Conservation (phyloP, 2,329 filamentous ascomycete species). For the Xylaria sp. region DNA sequence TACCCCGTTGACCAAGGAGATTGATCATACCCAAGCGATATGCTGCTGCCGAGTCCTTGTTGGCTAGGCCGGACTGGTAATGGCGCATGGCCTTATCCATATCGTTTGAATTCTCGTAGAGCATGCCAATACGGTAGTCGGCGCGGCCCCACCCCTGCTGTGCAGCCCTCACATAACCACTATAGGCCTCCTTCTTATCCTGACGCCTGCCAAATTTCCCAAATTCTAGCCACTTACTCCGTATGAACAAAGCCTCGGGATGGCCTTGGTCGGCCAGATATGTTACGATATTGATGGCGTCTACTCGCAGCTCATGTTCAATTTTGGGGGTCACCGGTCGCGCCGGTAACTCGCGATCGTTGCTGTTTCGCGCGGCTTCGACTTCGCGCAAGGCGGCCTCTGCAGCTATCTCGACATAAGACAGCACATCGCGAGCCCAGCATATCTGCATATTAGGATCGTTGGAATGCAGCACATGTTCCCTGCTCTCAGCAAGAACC, state of each 20-base stretch:
- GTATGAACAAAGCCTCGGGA: constrained; percentile 93
- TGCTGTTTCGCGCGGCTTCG: constrained; percentile 49
- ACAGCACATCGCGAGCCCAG: constrained; percentile 93
- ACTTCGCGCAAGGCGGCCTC: constrained; percentile 78
- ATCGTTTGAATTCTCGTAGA: constrained; percentile 95
- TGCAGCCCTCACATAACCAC: constrained; percentile 85
- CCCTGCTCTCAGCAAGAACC: constrained; percentile 84
- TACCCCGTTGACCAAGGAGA: constrained; percentile 90
- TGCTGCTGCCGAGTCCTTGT: constrained; percentile 86
- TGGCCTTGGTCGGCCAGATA: constrained; percentile 93
- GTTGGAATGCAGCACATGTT: constrained; percentile 88
- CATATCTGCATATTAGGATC: constrained; percentile 96
- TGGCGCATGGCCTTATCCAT: constrained; percentile 90
- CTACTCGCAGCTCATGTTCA: constrained; percentile 87
- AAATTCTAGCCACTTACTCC: constrained; percentile 97
- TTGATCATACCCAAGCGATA: constrained; percentile 98
- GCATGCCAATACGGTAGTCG: constrained; percentile 98
- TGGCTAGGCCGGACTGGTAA: constrained; percentile 82
- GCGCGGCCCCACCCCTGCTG: constrained; percentile 87
- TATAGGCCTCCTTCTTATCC: constrained; percentile 95
- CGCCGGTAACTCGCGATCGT: constrained; percentile 54
- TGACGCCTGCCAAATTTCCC: constrained; percentile 91
- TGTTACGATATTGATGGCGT: constrained; percentile 90
- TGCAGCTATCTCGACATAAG: constrained; percentile 85
- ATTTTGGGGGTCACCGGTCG: constrained; percentile 84